A percentile compares a stretch with the other conserved stretches of the same genome.
Evolutionary conservation across 192 early-diverging fungal species (phyloP).

Genomic region (Chytriomyces sp.): DNA sequence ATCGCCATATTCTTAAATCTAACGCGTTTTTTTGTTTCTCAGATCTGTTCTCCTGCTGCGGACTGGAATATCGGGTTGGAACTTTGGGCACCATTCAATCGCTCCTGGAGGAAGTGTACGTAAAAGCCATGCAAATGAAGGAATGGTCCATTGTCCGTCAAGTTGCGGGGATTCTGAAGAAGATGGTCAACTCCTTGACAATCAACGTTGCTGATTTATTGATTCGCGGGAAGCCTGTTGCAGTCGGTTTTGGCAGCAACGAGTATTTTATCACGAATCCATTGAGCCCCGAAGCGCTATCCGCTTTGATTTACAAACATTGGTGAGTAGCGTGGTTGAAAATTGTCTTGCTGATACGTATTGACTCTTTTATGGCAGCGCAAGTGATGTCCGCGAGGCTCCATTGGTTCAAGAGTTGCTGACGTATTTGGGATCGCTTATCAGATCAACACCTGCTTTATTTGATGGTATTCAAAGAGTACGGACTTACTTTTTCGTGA

Average conservation of each 20-base stretch:
- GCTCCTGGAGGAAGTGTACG: conserved; percentile 84
- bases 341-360: too few relatives aligned
- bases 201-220: conserved; percentile 82
- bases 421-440: conserved; percentile 77
- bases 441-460: conserved; percentile 65
- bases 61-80: conserved; percentile 53
- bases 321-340: conserved; percentile 42
- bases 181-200: conserved; percentile 76
- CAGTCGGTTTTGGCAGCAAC: conserved; percentile 71
- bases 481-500: conserved; percentile 80
- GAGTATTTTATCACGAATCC: conserved; percentile 76
- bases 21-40: too few relatives aligned
- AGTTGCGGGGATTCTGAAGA: conserved; percentile 74
- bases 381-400: conserved; percentile 80
- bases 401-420: conserved; percentile 85
- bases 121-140: conserved; percentile 72
- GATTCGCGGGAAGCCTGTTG: conserved; percentile 76
- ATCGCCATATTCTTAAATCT: too few relatives aligned
- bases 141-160: conserved; percentile 84
- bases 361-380: conserved; percentile 36
- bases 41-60: conserved; percentile 70
- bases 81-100: conserved; percentile 61
- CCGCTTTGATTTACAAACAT: conserved; percentile 70
- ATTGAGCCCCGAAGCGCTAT: conserved; percentile 68
- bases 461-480: conserved; percentile 86